Evolutionary conservation across 2,329 filamentous ascomycete species (phyloP), one percentile per base, ranked within the genome.

Genomic region (Hymenoscyphus infarciens): DNA sequence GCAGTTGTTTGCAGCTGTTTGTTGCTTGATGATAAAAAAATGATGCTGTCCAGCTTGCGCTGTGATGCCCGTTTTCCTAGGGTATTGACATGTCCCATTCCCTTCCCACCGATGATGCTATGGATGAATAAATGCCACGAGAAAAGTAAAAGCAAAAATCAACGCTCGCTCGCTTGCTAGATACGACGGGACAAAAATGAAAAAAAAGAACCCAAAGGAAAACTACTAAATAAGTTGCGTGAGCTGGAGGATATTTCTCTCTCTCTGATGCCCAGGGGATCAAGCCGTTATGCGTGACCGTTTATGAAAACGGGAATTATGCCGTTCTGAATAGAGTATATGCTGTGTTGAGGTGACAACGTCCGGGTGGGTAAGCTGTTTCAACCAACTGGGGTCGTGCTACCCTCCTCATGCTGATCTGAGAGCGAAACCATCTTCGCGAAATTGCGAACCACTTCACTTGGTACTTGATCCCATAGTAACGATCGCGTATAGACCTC

Each of bases 401-500:
- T 63, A 63, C 69, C 68, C 38, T 70, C 67, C 42, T 69, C 64
- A 68, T 77, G 66, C 22, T 69, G 64, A 76, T 82, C 88, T 77
- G 84, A 88, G 73, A 95, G 90, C 67, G 89, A 86, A 70, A 97
- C 90, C 84, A 96, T 92, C 77, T 91, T 90, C 72, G 90, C 91
- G 80, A 98, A 98, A 75, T 94, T 92, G 70, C 88, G 87, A 60
- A 99, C 92, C 57, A 98, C 92, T 68, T 98, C 92, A 70, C 87
- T 84, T 15, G 95, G 93, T 70, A 98, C 93, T 77, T 93, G 91
- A 73, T 97, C 92, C 91, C 92, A 97, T 63, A 98, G 86, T 65
- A 98, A 83, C 66, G 92, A 96, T 63, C 94, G 86, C 38, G 93
- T 96, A 79, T 97, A 97, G 52, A 97, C 91, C 72, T 97, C 92